Evolutionary conservation across 495 filamentous ascomycete genomes (phyloP).

Genomic region (Aspergillus nanangensis): DNA sequence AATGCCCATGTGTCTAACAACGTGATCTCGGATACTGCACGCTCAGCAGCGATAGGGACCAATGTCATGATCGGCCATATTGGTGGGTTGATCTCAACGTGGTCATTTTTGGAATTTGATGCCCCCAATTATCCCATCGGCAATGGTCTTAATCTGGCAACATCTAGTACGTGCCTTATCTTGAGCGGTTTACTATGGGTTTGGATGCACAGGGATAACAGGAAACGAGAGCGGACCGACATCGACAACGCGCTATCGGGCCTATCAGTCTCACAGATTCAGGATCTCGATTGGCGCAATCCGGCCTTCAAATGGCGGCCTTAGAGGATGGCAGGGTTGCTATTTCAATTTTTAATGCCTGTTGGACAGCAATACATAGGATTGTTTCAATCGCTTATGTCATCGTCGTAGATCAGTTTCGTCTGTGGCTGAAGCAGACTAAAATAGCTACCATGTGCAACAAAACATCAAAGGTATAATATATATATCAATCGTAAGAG

Average conservation of each 20-base stretch:
- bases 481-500: background rate
- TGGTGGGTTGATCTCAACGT: conserved; percentile 66
- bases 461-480: background rate
- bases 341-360: too few species aligned
- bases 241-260: conserved; percentile 52
- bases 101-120: conserved; percentile 63
- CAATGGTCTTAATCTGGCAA: conserved; percentile 69
- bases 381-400: too few species aligned
- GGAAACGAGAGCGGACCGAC: conserved; percentile 48
- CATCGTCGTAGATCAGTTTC: too few species aligned
- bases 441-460: conserved; percentile 1
- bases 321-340: too few species aligned
- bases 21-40: conserved; percentile 65
- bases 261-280: conserved; percentile 49
- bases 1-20: conserved; percentile 66
- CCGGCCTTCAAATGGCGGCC: conserved; percentile 63
- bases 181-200: conserved; percentile 38
- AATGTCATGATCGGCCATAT: conserved; percentile 71
- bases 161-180: conserved; percentile 47
- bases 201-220: conserved; percentile 66
- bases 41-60: conserved; percentile 59
- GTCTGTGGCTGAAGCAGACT: too few species aligned
- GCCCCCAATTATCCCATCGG: conserved; percentile 67
- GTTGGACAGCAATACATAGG: too few species aligned
- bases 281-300: conserved; percentile 70